Conservation (phyloP, 805 yeast species). For the Starmerella scarabaei region DNA sequence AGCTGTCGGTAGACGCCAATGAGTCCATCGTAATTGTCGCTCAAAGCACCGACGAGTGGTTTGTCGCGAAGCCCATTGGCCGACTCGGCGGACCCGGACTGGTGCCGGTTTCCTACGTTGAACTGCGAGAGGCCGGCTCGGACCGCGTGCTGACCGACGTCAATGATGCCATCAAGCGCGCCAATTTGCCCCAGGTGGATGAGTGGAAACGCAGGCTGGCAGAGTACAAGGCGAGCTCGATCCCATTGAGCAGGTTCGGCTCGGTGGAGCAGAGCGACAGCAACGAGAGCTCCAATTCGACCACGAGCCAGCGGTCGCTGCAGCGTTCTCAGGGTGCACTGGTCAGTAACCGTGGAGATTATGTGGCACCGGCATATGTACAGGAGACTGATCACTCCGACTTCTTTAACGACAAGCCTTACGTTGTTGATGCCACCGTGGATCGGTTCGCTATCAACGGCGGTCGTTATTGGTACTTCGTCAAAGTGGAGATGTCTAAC, state of each 20-base stretch:
- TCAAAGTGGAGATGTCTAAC: slow-evolving; percentile 51
- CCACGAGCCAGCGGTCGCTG: not conserved
- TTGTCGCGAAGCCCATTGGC: slow-evolving; percentile 91
- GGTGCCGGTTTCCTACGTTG: slow-evolving; percentile 83
- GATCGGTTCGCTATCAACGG: slow-evolving; percentile 69
- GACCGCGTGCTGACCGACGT: slow-evolving; percentile 47
- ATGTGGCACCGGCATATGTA: not conserved
- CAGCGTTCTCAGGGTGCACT: too few relatives aligned
- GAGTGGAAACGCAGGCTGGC: slow-evolving; percentile 91
- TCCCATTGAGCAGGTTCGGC: slow-evolving; percentile 46
- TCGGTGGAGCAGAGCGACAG: slow-evolving; percentile 4
- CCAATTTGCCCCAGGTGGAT: slow-evolving; percentile 79
- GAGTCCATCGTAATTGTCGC: slow-evolving; percentile 90
- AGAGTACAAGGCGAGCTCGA: slow-evolving; percentile 80
- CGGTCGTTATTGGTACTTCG: slow-evolving; percentile 80
- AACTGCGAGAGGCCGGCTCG: slow-evolving; percentile 63
- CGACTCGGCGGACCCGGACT: slow-evolving; percentile 94
- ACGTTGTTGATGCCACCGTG: slow-evolving; percentile 54
- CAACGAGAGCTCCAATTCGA: too few relatives aligned
- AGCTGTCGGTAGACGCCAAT: slow-evolving; percentile 68
- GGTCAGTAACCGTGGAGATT: too few relatives aligned
- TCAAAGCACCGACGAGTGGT: slow-evolving; percentile 94
- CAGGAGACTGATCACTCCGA: not conserved
- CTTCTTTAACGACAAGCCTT: slow-evolving; percentile 11
- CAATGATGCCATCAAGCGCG: slow-evolving; percentile 45